Conservation (phyloP, 768 basidiomycete genomes). For the Leccinum disarticulatum region DNA sequence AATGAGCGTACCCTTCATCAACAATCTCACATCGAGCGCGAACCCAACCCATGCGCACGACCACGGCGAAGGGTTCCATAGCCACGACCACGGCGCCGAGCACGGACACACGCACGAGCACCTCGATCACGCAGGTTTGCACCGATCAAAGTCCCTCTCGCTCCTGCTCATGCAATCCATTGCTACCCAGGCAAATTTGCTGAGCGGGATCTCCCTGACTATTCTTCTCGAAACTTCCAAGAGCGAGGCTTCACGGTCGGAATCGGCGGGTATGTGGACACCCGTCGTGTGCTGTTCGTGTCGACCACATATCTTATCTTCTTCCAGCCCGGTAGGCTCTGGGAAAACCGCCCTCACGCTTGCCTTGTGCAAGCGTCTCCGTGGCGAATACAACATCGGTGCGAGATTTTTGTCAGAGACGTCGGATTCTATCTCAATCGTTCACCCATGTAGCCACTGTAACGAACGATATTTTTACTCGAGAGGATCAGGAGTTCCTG, state of each 20-base stretch:
- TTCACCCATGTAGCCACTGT: conserved; percentile 68
- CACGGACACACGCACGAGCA: conserved; percentile 97
- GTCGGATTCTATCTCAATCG: conserved; percentile 8
- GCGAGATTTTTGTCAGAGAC: conserved; percentile 19
- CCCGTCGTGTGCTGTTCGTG: background rate
- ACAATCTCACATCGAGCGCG: conserved; percentile 50
- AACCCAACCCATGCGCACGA: conserved; percentile 54
- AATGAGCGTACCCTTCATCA: conserved; percentile 77
- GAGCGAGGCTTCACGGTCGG: conserved; percentile 96
- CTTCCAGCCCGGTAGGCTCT: conserved; percentile 86
- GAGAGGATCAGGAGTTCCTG: conserved; percentile 96
- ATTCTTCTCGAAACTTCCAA: conserved; percentile 75
- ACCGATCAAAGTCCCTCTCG: background rate
- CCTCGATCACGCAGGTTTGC: conserved; percentile 80
- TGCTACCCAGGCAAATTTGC: conserved; percentile 72
- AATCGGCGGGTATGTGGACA: conserved; percentile 82
- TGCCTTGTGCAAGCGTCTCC: conserved; percentile 78
- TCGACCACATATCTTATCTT: background rate
- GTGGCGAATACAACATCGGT: conserved; percentile 92
- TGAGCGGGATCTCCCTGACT: conserved; percentile 92
- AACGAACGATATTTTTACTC: conserved; percentile 99
- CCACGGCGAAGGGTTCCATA: conserved; percentile 36
- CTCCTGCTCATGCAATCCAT: background rate
- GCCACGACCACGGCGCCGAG: conserved; percentile 63
- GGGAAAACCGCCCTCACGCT: conserved; percentile 96